Conservation (phyloP, 208 protist genomes). For the Tritrichomonas musculus region DNA sequence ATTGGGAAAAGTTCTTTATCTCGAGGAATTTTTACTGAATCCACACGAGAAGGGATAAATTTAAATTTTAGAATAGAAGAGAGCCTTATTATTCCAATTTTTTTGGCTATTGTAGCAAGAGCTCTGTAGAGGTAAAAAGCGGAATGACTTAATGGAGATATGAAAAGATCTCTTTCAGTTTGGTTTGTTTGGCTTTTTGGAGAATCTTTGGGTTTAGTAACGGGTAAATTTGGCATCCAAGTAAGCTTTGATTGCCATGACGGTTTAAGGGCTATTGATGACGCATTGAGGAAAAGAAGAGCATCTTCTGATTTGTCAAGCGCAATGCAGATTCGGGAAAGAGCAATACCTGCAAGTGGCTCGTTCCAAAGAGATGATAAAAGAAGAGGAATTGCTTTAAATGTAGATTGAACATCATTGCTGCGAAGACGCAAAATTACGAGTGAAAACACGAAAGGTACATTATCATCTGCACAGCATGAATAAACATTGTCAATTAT, state of each 20-base stretch:
- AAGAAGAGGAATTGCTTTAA: neutral
- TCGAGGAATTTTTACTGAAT: no score
- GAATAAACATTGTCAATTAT: neutral
- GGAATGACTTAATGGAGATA: neutral
- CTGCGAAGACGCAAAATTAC: neutral
- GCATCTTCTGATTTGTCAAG: neutral
- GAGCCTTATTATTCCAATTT: neutral
- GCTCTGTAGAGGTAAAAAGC: neutral
- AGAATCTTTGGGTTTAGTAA: neutral
- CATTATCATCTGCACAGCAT: neutral
- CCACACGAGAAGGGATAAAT: neutral
- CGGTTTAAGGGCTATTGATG: neutral
- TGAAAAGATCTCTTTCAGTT: neutral
- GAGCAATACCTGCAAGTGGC: neutral
- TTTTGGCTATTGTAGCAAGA: neutral
- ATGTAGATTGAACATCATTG: neutral
- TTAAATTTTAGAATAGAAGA: neutral
- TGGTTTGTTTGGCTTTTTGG: neutral
- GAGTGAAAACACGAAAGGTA: neutral
- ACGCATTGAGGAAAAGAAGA: neutral
- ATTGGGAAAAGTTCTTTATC: no score
- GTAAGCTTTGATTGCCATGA: neutral
- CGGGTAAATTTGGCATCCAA: neutral
- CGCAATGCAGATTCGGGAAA: neutral
- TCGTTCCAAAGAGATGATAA: neutral